Conservation (phyloP, 176 grass and related monocot species). For the Ensete ventricosum region DNA sequence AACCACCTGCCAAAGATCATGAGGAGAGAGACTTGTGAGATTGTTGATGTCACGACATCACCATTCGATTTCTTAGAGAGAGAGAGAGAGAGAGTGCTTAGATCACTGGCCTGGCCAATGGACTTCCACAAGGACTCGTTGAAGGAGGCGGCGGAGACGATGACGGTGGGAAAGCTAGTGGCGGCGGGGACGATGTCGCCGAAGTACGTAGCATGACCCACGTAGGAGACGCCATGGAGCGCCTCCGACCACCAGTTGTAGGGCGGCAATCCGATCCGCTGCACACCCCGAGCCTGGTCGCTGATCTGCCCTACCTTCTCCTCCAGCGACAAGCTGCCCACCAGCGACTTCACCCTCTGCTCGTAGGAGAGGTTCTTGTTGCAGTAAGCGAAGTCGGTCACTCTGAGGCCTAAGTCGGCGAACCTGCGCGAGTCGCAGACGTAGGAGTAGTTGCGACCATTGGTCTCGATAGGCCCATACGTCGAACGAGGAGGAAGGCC, state of each 20-base stretch:
- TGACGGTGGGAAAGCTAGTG: constrained; percentile 59
- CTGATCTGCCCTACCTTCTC: constrained; percentile 33
- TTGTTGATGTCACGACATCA: neutral
- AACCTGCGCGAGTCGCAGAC: neutral
- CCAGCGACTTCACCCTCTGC: constrained; percentile 45
- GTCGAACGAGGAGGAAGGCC: too few relatives aligned
- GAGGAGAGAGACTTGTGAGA: neutral
- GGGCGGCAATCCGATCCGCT: constrained; percentile 22
- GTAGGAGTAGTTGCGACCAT: neutral
- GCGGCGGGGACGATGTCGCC: constrained; percentile 43
- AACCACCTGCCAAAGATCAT: neutral
- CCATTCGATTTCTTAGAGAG: neutral
- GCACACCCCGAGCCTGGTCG: constrained; percentile 35
- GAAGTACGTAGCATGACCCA: constrained; percentile 24
- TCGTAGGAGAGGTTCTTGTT: constrained; percentile 41
- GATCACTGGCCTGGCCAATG: constrained; percentile 33
- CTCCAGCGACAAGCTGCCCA: constrained; percentile 27
- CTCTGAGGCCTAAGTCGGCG: neutral
- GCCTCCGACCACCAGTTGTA: constrained; percentile 69
- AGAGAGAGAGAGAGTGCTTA: neutral
- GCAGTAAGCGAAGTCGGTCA: constrained; percentile 31
- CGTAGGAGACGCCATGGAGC: constrained; percentile 36
- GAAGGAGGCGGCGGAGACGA: constrained; percentile 40
- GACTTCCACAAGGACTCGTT: constrained; percentile 41
- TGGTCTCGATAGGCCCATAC: neutral